These are phyloP conservation scores for Gracilaria caudata DNA, from an alignment of 23 red algal species.

Conservation along the genomic window DNA sequence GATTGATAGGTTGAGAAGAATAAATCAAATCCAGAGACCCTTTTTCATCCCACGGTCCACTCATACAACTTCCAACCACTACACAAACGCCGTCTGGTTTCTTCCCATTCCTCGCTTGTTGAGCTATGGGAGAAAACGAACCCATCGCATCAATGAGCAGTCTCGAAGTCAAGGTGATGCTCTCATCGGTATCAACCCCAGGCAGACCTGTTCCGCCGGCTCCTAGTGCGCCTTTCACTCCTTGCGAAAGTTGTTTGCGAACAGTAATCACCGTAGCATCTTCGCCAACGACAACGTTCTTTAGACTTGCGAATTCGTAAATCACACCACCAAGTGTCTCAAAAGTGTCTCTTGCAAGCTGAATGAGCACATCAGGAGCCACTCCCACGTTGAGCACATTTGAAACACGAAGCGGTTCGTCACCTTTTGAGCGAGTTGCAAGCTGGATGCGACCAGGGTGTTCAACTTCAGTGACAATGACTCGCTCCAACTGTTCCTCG, in stretches of 20 bases:
- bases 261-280: constrained; percentile 29
- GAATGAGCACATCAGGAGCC: constrained; percentile 69
- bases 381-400: constrained; percentile 90
- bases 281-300: constrained; percentile 25
- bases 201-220: constrained; percentile 70
- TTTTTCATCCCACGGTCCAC: constrained; percentile 57
- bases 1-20: constrained; percentile 69
- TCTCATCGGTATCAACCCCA: constrained; percentile 26
- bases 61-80: constrained; percentile 84
- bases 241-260: not conserved
- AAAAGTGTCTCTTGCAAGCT: constrained; percentile 37
- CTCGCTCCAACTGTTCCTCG: constrained; percentile 49
- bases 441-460: constrained; percentile 81
- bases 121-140: constrained; percentile 81
- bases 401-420: constrained; percentile 22
- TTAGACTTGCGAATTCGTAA: constrained; percentile 52
- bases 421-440: constrained; percentile 6
- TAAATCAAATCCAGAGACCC: constrained; percentile 70
- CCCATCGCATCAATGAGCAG: constrained; percentile 92
- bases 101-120: constrained; percentile 60
- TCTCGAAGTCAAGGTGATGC: constrained; percentile 25
- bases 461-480: constrained; percentile 64
- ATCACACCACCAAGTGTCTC: constrained; percentile 59
- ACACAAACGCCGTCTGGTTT: constrained; percentile 89
- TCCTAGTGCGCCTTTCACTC: constrained; percentile 44